Base-by-base conservation (phyloP, 2,329 filamentous ascomycete species). In the Penicillium rolfsii region DNA sequence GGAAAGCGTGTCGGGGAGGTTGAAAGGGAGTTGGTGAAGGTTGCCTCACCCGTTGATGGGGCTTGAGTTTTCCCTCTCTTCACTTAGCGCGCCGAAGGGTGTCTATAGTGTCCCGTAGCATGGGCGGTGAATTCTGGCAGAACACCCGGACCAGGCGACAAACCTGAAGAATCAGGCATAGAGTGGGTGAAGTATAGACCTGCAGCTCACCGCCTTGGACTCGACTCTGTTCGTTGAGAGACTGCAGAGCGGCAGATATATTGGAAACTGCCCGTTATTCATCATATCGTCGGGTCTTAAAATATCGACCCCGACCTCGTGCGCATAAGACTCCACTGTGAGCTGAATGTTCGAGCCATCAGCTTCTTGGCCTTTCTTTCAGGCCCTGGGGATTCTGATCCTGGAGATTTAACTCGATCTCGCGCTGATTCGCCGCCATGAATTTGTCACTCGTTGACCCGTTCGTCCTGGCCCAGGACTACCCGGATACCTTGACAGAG, bases 401-500 rank as follows among this genome's bases (percentile, higher is more conserved):
- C 53, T 43, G 49, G 36, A 43, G 50, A 40, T 53, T 53, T 19
- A 12, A 22, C 26, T 24, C 48, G 26, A 19, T 24, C 41, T 59
- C 36, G 26, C 52, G 19, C 57, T 28, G 16, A 26, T n/a, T 36
- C 46, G 57, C 49, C 66, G 61, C 66, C 55, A 91, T 91, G 89
- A 91, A 91, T 82, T 80, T 91, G 66, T 86, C 88, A 55, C 83
- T 91, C 45, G 83, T 88, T 64, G 89, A 91, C 74, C 89, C 89
- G 26, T 89, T 90, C 71, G 84, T 89, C 66, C 82, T 90, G 63
- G 87, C 87, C 28, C 86, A 89, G 78, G 93, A 97, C 80, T 96
- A 95, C 75, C 93, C 94, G 57, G 93, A 97, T 74, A 88, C 91
- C 63, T 89, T 97, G 67, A 93, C 91, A 36, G 91, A 91, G 73